Percentiles rank a stretch among this genome's conserved stretches.
phyloP scores from a whole-genome alignment of 352 stramenopile genomes.

The Phytophthora sojae region DNA sequence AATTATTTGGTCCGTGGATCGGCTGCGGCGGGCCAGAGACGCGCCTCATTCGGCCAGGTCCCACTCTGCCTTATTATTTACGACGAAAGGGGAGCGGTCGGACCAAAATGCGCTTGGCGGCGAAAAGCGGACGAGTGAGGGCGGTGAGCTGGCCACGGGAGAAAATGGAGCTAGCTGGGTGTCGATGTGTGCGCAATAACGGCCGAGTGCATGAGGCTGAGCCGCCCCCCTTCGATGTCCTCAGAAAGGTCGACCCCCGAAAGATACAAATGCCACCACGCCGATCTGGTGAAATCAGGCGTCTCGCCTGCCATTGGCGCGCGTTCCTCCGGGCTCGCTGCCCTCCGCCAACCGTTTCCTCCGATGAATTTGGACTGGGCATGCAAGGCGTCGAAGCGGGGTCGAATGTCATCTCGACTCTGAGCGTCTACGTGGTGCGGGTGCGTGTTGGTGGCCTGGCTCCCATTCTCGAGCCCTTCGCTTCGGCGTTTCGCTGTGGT shows the following conservation, averaged over 20 bases:
- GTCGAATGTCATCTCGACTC: neutral
- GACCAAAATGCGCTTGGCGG: constrained; percentile 1
- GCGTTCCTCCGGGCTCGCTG: neutral
- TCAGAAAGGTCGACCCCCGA: constrained; percentile 1
- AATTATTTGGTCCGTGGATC: constrained; percentile 3
- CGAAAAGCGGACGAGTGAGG: no score
- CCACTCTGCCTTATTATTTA: neutral
- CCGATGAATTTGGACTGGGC: no score
- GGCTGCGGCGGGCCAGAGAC: neutral
- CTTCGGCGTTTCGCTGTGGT: no score
- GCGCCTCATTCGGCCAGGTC: neutral
- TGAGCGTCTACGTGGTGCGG: no score
- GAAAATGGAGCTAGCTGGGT: no score
- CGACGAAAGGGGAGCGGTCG: neutral
- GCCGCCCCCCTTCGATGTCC: neutral
- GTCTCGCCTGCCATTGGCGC: neutral
- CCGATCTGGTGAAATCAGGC: neutral
- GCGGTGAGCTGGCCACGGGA: no score
- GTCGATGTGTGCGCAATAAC: no score
- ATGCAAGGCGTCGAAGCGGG: no score
- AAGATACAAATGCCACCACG: neutral
- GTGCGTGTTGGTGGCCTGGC: no score
- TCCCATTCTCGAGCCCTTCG: no score
- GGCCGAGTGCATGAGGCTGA: no score
- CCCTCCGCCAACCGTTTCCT: neutral